Evolutionary conservation across 2,329 filamentous ascomycete genomes (phyloP), one percentile per base, ranked within the genome.

Genomic region (Fusarium decemcellulare): DNA sequence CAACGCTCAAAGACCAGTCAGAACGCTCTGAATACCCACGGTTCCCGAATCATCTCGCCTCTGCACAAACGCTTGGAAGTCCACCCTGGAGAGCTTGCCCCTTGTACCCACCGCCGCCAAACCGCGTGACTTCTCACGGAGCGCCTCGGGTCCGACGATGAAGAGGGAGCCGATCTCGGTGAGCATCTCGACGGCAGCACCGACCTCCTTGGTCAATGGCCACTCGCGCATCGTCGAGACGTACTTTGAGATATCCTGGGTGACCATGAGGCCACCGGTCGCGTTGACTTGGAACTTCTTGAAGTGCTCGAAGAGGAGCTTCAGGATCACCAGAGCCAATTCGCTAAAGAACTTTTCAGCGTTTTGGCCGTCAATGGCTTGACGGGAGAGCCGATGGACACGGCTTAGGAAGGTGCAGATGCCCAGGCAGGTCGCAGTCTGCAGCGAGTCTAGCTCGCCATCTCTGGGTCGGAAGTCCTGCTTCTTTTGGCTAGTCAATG

Each of bases 111-210:
- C 78, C 61, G 79, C 79, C 66, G 77, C 84, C 63, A 92, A 80
- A 63, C 88, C 89, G 60, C 91, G 84, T 56, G 90, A 87, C 73
- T 92, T 87, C 80, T 95, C 92, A 52, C 89, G 85, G 64, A 95
- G 82, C 37, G 92, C 92, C 79, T 95, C 92, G 11, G 91, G 89
- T 3, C 94, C 93, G 75, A 99, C 93, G 68, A 99, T 97, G 78
- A 99, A 99, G 56, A 99, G 82, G 76, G 95, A 98, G 11, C 95
- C 95, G 62, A 99, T 94, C 84, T 99, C 96, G 29, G 94, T 91
- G 64, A 99, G 82, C 47, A 97, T 88, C 82, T 99, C 95, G 70
- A 98, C 88, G 57, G 89, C 88, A 27, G 86, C 86, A 72, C 88
- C 87, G 51, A 90, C 89, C 42, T 92, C 89, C 73, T 90, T 91